Conservation (phyloP, 2,329 filamentous ascomycete genomes). For the Diplodia sapinea region DNA sequence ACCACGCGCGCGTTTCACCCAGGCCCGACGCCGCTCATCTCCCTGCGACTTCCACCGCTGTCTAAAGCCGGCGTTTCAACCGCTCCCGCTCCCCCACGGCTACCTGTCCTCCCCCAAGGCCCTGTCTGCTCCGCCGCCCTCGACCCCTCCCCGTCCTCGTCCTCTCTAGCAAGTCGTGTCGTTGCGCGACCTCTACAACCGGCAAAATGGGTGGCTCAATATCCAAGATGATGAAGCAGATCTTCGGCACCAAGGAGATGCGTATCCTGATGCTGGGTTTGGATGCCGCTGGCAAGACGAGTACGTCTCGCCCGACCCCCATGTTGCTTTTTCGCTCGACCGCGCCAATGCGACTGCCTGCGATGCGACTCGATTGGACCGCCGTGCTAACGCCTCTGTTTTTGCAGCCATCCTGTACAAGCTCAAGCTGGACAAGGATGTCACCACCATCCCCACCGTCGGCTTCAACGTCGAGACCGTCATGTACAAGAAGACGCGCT, state of each 20-base stretch:
- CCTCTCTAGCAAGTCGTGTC: constrained; percentile 4
- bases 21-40: constrained; percentile 22
- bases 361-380: constrained; percentile 9
- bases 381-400: constrained; percentile 12
- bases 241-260: constrained; percentile 99
- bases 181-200: constrained; percentile 35
- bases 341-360: constrained; percentile 12
- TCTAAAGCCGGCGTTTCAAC: constrained; percentile 30
- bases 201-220: constrained; percentile 84
- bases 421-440: constrained; percentile 98
- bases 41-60: constrained; percentile 23
- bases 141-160: constrained; percentile 8
- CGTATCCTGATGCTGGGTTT: constrained; percentile 96
- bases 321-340: constrained; percentile 16
- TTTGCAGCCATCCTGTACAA: constrained; percentile 88
- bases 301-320: constrained; percentile 44
- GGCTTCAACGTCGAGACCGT: constrained; percentile 99
- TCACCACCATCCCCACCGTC: constrained; percentile 98
- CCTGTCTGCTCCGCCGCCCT: constrained; percentile 1
- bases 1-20: constrained; percentile 26
- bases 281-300: constrained; percentile 97
- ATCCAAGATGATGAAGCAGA: constrained; percentile 97
- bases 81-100: constrained; percentile 23
- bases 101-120: constrained; percentile 12
- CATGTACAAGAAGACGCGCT: constrained; percentile 99